Evolutionary conservation across 352 stramenopile species (phyloP).

Genomic region (Pythium aquatile): DNA sequence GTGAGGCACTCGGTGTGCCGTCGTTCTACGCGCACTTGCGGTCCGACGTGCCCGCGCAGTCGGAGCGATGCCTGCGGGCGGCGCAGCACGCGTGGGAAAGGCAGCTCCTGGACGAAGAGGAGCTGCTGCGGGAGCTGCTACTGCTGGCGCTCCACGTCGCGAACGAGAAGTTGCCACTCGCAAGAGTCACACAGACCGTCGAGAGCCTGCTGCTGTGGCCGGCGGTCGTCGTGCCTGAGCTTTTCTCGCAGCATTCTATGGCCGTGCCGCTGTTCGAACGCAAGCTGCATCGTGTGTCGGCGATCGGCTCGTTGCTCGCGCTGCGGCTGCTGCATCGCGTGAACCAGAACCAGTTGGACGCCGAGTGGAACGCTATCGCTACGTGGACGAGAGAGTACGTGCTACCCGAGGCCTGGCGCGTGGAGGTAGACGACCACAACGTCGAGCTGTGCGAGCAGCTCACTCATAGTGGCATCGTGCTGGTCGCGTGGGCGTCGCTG

Average conservation of each 20-base stretch:
- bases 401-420: conserved; percentile 19
- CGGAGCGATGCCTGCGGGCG: conserved; percentile 13
- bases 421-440: conserved; percentile 24
- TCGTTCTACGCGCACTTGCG: conserved; percentile 35
- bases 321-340: conserved; percentile 21
- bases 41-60: conserved; percentile 11
- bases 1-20: conserved; percentile 35
- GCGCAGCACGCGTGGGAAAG: conserved; percentile 52
- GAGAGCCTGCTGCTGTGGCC: conserved; percentile 27
- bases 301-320: conserved; percentile 19
- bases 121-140: conserved; percentile 56
- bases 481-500: conserved; percentile 52
- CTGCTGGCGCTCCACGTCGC: conserved; percentile 46
- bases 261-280: conserved; percentile 16
- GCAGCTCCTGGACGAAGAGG: conserved; percentile 59
- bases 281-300: conserved; percentile 14
- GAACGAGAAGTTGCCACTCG: conserved; percentile 37
- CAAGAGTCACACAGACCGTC: conserved; percentile 9
- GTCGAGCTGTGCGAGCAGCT: conserved; percentile 24
- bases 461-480: conserved; percentile 40
- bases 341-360: conserved; percentile 13
- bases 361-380: conserved; percentile 7
- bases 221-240: conserved; percentile 22
- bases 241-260: conserved; percentile 26
- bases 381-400: conserved; percentile 20